Evolutionary conservation across 2,329 filamentous ascomycete genomes (phyloP).

Genomic region (Trichoderma sp.): DNA sequence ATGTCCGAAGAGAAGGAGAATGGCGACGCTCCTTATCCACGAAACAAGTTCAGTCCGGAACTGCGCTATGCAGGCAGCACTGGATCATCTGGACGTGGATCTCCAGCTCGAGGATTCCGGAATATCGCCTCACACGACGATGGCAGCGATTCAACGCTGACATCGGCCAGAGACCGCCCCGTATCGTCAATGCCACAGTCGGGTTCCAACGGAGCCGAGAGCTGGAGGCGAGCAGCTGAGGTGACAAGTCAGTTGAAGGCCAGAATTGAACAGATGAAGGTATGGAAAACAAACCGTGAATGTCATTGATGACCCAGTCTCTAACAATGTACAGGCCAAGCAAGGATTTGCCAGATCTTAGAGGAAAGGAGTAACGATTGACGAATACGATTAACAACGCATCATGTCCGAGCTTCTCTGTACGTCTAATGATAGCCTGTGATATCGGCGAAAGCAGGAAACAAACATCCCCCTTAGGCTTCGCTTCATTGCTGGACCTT

Average conservation of each 20-base stretch:
- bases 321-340: constrained; percentile 29
- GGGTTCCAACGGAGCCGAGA: constrained; percentile 58
- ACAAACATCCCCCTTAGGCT: neutral
- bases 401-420: constrained; percentile 11
- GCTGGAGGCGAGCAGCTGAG: constrained; percentile 95
- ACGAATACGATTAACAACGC: constrained; percentile 2
- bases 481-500: neutral
- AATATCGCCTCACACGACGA: constrained; percentile 40
- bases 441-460: constrained; percentile 15
- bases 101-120: constrained; percentile 59
- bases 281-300: constrained; percentile 33
- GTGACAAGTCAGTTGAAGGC: constrained; percentile 97
- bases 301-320: neutral
- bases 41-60: constrained; percentile 58
- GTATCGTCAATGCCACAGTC: constrained; percentile 41
- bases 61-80: constrained; percentile 53
- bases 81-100: constrained; percentile 58
- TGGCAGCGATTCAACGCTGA: constrained; percentile 33
- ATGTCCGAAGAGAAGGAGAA: constrained; percentile 80
- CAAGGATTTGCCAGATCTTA: constrained; percentile 36
- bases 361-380: constrained; percentile 18
- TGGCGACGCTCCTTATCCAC: constrained; percentile 49
- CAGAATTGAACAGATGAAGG: constrained; percentile 98
- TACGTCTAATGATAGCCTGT: constrained; percentile 5
- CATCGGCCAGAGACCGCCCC: constrained; percentile 36